Evolutionary conservation across 2,329 filamentous ascomycete genomes (phyloP), one percentile per base, ranked within the genome.

Genomic region (Raffaelea deltoideospora): DNA sequence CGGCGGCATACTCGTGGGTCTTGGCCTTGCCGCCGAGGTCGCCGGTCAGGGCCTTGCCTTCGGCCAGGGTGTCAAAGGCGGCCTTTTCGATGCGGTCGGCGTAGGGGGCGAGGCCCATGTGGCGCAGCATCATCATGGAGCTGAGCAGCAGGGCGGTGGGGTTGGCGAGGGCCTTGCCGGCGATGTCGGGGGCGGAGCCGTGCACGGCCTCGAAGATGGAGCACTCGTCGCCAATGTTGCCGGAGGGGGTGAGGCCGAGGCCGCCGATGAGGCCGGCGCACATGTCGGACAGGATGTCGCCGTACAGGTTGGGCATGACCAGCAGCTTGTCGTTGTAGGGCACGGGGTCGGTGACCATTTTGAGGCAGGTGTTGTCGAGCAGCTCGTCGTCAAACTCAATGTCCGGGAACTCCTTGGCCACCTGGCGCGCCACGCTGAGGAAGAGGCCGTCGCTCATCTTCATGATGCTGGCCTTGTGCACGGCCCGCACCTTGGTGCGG

Each of bases 391-490:
- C 88, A 58, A 98, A 96, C 66, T 95, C 83, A 54, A 98, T 84
- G 51, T 78, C 70, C 46, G 90, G 90, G 75, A 83, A 98, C 57
- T 96, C 87, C 76, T 93, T 93, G 60, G 85, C 72, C 48, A 98
- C 76, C 43, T 90, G 74, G 49, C 77, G 69, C 50, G 80, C 90
- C 44, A 81, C 85, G 61, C 73, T 82, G 50, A 98, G 74, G 78
- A 98, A 98, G 44, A 98, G 83, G 66, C 90, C 90, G 61, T 98
- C 90, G 57, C 81, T 88, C 84, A 95, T 93, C 78, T 98, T 98
- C 90, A 98, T 98, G 69, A 98, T 98, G 57, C 90, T 96, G 60
- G 90, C 90, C 76, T 98, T 98, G 81, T 98, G 90, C 46, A 96
- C 87, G 42, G 86, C 88, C 55, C 87, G 85, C 54, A 96, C 88